Evolutionary conservation across 1,284 basidiomycete species (phyloP), one percentile per base, ranked within the genome.

Genomic region (Melampsora abietis-canadensis): DNA sequence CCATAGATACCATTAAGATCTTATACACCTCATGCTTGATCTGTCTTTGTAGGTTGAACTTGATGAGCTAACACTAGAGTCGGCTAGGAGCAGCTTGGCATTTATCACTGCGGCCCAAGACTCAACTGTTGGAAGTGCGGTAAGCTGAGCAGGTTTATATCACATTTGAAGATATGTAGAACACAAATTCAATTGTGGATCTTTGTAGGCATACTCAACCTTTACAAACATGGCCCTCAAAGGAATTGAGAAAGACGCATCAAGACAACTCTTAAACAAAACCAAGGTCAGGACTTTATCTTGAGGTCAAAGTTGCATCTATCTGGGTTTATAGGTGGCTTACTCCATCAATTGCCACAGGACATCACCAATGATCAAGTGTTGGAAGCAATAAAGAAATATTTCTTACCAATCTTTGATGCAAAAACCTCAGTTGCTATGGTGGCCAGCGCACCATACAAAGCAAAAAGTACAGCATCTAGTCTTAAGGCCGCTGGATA

Each of bases 41-140:
- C 31, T 31, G 37, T 19, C 51, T 68, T 68, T 54, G n/a, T 78
- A 96, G 92, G 87, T 92, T 78, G 85, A 87, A 63, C 84, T 99
- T 14, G 91, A 94, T 69, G 86, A 88, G 75, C 90, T 92, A 4
- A 88, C 89, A 10, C 83, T 99, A 21, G 94, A 98, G 79, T 90
- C 92, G 0, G 93, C 94, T 4, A 94, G 96, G 84, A 92, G 91
- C 76, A 91, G 88, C 68, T 88, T 97, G 78, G 92, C 95, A 10
- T 98, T 89, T 81, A 85, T 86, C 24, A 89, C 93, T 6, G 88
- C 94, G 0, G 88, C 88, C 79, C 85, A 86, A 62, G 91, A 95
- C 37, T 90, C 92, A 31, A 96, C 92, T 0, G 88, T 92, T 40
- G 87, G 88, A 21, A 86, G 88, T 77, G 94, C 94, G 47, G 95